Evolutionary conservation across 345 rosid genomes (phyloP).

Genomic region (Citropsis articulata): DNA sequence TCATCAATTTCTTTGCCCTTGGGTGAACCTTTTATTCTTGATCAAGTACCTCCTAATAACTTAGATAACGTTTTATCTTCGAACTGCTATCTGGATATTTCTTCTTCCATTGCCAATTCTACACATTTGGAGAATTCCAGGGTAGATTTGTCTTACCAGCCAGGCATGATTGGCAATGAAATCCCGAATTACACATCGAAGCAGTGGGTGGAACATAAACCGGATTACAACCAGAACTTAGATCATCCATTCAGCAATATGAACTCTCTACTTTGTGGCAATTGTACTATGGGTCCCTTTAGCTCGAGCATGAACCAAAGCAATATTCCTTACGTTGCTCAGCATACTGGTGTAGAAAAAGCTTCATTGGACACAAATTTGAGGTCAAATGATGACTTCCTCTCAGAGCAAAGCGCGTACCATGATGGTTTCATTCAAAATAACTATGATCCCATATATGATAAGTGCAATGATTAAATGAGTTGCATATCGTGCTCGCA

Average conservation of each 20-base stretch:
- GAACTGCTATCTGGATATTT: constrained; percentile 35
- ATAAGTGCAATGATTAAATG: constrained; percentile 60
- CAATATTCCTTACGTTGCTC: constrained; percentile 25
- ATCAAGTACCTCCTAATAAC: constrained; percentile 30
- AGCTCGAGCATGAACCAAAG: constrained; percentile 30
- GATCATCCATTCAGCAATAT: constrained; percentile 31
- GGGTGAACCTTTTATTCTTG: constrained; percentile 34
- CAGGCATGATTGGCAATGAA: constrained; percentile 37
- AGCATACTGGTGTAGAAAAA: constrained; percentile 36
- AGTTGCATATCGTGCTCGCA: constrained; percentile 17
- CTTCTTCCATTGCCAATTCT: constrained; percentile 33
- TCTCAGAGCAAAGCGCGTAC: constrained; percentile 42
- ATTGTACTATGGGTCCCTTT: constrained; percentile 22
- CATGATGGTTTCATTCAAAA: constrained; percentile 42
- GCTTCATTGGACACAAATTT: constrained; percentile 34
- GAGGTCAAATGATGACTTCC: constrained; percentile 34
- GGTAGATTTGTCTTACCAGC: constrained; percentile 46
- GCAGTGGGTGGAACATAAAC: constrained; percentile 50
- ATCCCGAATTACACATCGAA: constrained; percentile 33
- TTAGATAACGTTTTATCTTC: constrained; percentile 25
- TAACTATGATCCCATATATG: constrained; percentile 51
- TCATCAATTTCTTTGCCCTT: constrained; percentile 46
- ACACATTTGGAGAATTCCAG: constrained; percentile 34
- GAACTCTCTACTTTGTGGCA: constrained; percentile 36
- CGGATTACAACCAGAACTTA: constrained; percentile 24